Base-by-base conservation (phyloP, 2,329 filamentous ascomycete genomes). In the Ophiostoma angusticollis region DNA sequence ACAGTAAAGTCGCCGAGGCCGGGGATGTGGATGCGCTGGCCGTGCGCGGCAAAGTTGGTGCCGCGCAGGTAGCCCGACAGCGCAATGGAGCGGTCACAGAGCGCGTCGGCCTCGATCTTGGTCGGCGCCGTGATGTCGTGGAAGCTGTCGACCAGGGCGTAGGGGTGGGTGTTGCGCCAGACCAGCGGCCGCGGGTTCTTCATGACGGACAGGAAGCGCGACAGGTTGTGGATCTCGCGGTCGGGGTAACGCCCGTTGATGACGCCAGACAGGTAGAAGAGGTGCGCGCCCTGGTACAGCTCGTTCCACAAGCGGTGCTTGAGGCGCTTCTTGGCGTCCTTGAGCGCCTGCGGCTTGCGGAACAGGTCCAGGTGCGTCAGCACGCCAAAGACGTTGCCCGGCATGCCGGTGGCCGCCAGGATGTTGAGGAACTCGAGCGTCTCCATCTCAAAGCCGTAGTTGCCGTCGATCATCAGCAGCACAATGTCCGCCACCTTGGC, bases 381-480 rank as follows among this genome's bases (percentile, higher is more conserved):
- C 41, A 98, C 87, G 37, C 91, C 91, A 56, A 98, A 96, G 27
- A 98, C 87, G 52, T 98, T 98, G 48, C 91, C 89, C 0, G 93
- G 91, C 89, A 98, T 96, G 58, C 91, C 91, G 22, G 84, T 93
- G 3, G 85, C 77, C n/a, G 84, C 81, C 36, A 98, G 67, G 14
- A 95, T 79, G 51, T 95, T 96, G 54, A 98, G 65, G 45, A 98
- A 98, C 61, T 98, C 91, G 91, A 98, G 98, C 0, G 91, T 98
- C 69, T 98, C 91, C 91, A 98, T 98, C 63, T 98, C 91, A 55
- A 98, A 98, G 12, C 91, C 93, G 54, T 83, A 98, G 62, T 96
- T 96, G 40, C 91, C 93, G 56, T 98, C 91, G 51, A 98, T 98
- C 84, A 98, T 91, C 41, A 98, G 72, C 35, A 98, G 70, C 6